A percentile compares a stretch with the other conserved stretches of the same genome.
Conservation (phyloP, 345 rosid species). For the Cardamine chenopodiifolia region DNA sequence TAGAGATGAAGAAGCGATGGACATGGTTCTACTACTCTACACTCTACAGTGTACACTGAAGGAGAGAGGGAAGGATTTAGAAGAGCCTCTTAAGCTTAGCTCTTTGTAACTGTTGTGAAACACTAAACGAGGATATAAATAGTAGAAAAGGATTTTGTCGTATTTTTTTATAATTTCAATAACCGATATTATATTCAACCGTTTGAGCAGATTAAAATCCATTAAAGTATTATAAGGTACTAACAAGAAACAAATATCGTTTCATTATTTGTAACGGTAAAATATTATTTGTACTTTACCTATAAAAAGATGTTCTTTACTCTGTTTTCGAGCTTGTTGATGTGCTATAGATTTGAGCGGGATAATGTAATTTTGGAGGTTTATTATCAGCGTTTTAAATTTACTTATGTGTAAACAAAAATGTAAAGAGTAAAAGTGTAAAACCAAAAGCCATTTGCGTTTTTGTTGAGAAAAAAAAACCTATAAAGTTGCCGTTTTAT, state of each 20-base stretch:
- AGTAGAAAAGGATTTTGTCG: not conserved
- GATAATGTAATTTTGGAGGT: not conserved
- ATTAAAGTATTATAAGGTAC: not conserved
- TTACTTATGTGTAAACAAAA: not conserved
- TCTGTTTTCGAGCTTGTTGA: too few species aligned
- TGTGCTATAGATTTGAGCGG: not conserved
- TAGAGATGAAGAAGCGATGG: not conserved
- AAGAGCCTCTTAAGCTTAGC: not conserved
- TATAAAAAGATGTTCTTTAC: not conserved
- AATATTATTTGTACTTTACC: not conserved
- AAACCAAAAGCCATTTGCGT: not conserved
- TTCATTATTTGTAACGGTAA: not conserved
- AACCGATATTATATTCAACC: not conserved
- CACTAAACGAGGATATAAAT: conserved; percentile 23
- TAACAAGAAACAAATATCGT: not conserved
- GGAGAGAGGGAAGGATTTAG: not conserved
- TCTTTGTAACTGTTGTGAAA: conserved; percentile 2
- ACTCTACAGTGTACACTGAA: conserved; percentile 18
- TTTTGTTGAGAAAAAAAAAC: not conserved
- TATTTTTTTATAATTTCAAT: not conserved
- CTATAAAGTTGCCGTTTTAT: not conserved
- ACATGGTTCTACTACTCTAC: conserved; percentile 12
- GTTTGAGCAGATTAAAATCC: not conserved
- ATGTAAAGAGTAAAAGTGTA: not conserved
- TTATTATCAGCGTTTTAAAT: not conserved